A percentile compares a stretch with the other conserved stretches of the same genome.
Conservation (phyloP, 371 early-diverging fungal genomes). For the Capniomyces stellatus region DNA sequence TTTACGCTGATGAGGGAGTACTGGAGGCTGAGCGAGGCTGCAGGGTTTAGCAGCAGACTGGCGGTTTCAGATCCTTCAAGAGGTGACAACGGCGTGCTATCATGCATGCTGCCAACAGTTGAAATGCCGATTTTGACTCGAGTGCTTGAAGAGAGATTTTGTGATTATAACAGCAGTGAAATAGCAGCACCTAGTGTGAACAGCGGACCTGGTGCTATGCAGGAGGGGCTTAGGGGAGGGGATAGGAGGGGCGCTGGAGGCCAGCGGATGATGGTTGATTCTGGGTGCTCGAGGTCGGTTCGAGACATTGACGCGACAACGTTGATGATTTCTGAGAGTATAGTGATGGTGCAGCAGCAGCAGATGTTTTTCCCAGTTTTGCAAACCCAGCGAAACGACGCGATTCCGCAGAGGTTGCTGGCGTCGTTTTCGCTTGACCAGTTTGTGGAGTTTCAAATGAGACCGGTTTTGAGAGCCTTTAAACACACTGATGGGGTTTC, state of each 20-base stretch:
- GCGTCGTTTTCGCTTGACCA: neutral
- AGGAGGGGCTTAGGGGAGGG: too few relatives aligned
- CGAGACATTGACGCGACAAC: constrained; percentile 15
- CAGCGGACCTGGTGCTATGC: too few relatives aligned
- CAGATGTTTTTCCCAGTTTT: constrained; percentile 11
- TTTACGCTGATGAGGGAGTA: constrained; percentile 12
- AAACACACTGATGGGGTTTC: neutral
- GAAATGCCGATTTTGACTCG: neutral
- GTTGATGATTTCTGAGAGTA: constrained; percentile 8
- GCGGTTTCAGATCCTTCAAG: neutral
- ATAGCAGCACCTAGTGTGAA: too few relatives aligned
- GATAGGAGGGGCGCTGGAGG: too few relatives aligned
- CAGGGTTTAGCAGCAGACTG: neutral
- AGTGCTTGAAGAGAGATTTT: too few relatives aligned
- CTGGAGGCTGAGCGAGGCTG: neutral
- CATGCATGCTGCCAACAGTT: too few relatives aligned
- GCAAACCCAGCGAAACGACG: neutral
- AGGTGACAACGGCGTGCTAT: neutral
- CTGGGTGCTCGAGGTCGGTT: too few relatives aligned
- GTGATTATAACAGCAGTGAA: too few relatives aligned
- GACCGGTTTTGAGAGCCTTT: constrained; percentile 10
- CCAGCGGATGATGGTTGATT: too few relatives aligned
- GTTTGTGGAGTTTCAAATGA: constrained; percentile 2
- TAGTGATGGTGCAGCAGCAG: constrained; percentile 18
- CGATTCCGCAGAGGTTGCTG: constrained; percentile 4